These are phyloP conservation scores for Breviolum minutum DNA, from an alignment of 73 alveolate genomes.

Conservation along the genomic window DNA sequence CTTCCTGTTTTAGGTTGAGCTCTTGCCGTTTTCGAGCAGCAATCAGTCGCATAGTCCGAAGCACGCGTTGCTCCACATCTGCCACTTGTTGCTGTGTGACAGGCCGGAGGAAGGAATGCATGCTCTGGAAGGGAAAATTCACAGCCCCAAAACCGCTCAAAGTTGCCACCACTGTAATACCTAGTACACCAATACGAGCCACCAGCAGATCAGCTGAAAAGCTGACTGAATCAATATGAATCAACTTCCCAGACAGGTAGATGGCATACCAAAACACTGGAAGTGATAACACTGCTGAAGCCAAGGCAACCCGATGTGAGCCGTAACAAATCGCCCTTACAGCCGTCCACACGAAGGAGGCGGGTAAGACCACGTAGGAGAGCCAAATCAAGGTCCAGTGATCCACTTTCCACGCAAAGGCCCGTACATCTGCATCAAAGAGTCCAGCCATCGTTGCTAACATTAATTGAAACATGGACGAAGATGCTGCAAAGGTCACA, in stretches of 20 bases:
- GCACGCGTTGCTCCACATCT: constrained; percentile 87
- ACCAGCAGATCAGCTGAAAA: constrained; percentile 61
- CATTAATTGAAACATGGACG: constrained; percentile 82
- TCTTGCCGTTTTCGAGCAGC: constrained; percentile 86
- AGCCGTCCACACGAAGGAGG: constrained; percentile 76
- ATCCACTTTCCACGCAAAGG: constrained; percentile 84
- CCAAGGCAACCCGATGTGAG: constrained; percentile 60
- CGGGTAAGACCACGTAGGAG: constrained; percentile 85
- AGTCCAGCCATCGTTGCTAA: constrained; percentile 68
- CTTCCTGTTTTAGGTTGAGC: constrained; percentile 58
- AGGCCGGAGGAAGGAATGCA: constrained; percentile 94
- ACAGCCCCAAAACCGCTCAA: constrained; percentile 94
- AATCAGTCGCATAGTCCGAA: constrained; percentile 37
- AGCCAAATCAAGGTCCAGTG: constrained; percentile 89
- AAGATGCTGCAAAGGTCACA: constrained; percentile 88
- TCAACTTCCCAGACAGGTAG: constrained; percentile 80
- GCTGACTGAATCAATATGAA: constrained; percentile 64
- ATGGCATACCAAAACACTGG: constrained; percentile 85
- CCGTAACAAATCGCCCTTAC: constrained; percentile 87
- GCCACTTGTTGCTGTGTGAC: constrained; percentile 95
- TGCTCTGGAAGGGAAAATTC: constrained; percentile 90
- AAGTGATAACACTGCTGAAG: constrained; percentile 32
- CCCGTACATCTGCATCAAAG: constrained; percentile 39
- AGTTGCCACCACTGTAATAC: constrained; percentile 88
- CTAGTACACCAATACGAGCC: constrained; percentile 82